Base-by-base conservation (phyloP, 352 stramenopile species). In the Pythium vanterpoolii region DNA sequence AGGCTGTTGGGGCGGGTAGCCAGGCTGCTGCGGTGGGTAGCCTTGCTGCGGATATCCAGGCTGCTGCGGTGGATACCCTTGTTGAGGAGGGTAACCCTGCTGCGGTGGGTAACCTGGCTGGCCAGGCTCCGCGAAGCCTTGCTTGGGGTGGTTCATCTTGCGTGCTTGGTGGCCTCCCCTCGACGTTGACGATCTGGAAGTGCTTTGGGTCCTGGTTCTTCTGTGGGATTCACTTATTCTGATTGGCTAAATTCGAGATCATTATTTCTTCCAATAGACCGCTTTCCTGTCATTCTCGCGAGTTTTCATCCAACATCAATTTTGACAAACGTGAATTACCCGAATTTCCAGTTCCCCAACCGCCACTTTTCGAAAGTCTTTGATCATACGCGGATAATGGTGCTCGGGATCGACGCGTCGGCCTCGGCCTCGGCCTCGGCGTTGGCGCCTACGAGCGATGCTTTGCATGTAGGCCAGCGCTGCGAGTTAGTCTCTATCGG, bases 401-500 rank as follows among this genome's bases (percentile, higher is more conserved):
- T 24, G 2, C 38, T 51, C 21, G 53, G 53, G 16, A 26, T n/a
- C 2, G 54, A 56, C 40, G 31, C 43, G 5, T 46, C 51, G 33
- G 34, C 34, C 1, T 42, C 34, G 8, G 34, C 31, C 6, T 36
- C 34, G 18, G 34, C 14, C 19, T n/a, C n/a, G n/a, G n/a, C n/a
- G n/a, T n/a, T n/a, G n/a, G 30, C 36, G 49, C 6, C 44, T 14
- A 18, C 53, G 4, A 34, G 8, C 7, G 43, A 36, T 13, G 5
- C 30, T 46, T 31, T 72, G 5, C 31, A 49, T 11, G 28, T 90
- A 0, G 78, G 78, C 19, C 61, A 62, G 56, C 78, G 81, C 10
- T 90, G 81, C 47, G 81, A 90, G 48, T 55, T 90, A 36, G 53
- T 86, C 11, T 76, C 75, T 1, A 65, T 65, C 3, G 57, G 61